These are phyloP conservation scores for Grigorovia yakushimaensis DNA, from an alignment of 805 yeast genomes.

Conservation along the genomic window DNA sequence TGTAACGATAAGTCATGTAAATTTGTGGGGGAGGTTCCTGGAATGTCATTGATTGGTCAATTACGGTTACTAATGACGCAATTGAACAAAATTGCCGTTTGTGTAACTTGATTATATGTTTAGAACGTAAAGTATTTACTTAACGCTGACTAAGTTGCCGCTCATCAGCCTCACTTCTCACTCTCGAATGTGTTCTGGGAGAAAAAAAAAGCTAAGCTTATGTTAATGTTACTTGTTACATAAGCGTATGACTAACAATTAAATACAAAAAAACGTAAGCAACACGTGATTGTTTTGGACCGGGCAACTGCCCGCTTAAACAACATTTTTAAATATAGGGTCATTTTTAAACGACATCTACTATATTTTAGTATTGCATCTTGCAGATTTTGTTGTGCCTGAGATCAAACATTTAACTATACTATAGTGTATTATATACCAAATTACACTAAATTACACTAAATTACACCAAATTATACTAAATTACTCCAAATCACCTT, in stretches of 20 bases:
- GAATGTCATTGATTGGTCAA: neutral
- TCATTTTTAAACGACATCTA: neutral
- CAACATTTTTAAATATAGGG: neutral
- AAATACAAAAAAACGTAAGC: neutral
- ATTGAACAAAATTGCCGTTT: no score
- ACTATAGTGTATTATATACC: no score
- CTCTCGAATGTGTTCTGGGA: no score
- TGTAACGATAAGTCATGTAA: neutral
- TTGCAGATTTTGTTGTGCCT: no score
- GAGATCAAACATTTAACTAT: no score
- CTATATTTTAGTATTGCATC: no score
- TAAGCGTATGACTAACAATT: neutral
- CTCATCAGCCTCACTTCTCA: no score
- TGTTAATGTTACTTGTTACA: no score
- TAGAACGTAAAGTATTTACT: no score
- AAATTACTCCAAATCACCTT: neutral
- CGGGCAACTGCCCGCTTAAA: neutral
- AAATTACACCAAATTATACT: neutral
- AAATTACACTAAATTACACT: neutral
- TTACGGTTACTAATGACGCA: neutral
- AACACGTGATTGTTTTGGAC: neutral
- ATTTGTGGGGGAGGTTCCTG: neutral
- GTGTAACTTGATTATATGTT: no score
- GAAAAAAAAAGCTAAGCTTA: no score
- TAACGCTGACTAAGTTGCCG: no score